phyloP scores from a whole-genome alignment of 345 rosid species.

The Camelina sativa region DNA sequence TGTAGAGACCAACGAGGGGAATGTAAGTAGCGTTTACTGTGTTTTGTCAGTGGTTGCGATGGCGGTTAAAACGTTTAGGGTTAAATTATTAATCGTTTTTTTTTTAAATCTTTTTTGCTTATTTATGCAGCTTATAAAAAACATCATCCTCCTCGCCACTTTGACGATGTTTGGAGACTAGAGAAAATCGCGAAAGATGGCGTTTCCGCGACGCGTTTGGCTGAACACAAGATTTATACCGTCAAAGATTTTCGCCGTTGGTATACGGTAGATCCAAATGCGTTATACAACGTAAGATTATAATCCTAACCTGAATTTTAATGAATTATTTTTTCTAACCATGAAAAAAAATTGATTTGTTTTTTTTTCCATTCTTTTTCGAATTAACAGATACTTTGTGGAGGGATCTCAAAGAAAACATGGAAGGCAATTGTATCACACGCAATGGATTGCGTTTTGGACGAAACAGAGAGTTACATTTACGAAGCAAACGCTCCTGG shows the following conservation, averaged over 20 bases:
- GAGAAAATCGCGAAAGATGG: slow-evolving; percentile 76
- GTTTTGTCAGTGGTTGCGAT: slow-evolving; percentile 7
- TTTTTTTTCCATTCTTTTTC: neutral
- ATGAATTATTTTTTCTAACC: too few relatives aligned
- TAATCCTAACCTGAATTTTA: neutral
- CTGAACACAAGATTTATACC: slow-evolving; percentile 14
- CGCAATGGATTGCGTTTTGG: slow-evolving; percentile 59
- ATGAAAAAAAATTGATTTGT: neutral
- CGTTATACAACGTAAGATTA: slow-evolving; percentile 54
- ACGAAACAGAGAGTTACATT: slow-evolving; percentile 51
- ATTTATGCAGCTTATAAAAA: slow-evolving; percentile 63
- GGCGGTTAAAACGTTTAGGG: slow-evolving; percentile 25
- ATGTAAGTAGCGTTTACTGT: slow-evolving; percentile 53
- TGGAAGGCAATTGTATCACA: slow-evolving; percentile 71
- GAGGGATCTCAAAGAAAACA: slow-evolving; percentile 48
- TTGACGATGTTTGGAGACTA: slow-evolving; percentile 77
- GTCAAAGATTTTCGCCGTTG: slow-evolving; percentile 56
- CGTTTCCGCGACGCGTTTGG: slow-evolving; percentile 48
- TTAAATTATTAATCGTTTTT: slow-evolving; percentile 1
- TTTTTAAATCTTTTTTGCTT: neutral
- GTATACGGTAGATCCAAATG: slow-evolving; percentile 26
- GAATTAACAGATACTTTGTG: slow-evolving; percentile 53
- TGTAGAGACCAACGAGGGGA: slow-evolving; percentile 93
- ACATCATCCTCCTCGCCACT: slow-evolving; percentile 71
- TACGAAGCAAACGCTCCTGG: slow-evolving; percentile 44